Evolutionary conservation across 2,329 filamentous ascomycete species (phyloP).

Genomic region (Aspergillus flavus): DNA sequence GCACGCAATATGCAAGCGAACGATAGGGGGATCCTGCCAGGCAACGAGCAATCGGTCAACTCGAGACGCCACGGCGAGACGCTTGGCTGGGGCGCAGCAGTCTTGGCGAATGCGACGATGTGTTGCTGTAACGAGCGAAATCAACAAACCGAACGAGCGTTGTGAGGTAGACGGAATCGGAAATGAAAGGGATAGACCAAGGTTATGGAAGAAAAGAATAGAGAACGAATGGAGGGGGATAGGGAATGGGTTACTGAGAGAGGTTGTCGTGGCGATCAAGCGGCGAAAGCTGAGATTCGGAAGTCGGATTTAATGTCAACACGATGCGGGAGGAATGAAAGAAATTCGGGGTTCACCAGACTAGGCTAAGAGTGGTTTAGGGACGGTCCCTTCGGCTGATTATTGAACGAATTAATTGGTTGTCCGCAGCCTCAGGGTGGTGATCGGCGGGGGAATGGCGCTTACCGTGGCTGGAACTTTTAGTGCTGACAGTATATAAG

Average conservation of each 20-base stretch:
- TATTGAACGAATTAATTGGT: background rate
- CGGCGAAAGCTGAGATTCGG: background rate
- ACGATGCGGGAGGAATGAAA: background rate
- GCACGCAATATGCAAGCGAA: constrained; percentile 7
- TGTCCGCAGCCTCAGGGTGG: background rate
- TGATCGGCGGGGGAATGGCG: background rate
- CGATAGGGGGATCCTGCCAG: constrained; percentile 5
- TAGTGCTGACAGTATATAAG: background rate
- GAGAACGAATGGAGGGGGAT: background rate
- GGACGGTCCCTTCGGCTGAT: background rate
- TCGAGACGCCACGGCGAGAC: background rate
- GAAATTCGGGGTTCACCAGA: background rate
- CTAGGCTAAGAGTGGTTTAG: background rate
- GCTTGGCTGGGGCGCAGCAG: constrained; percentile 18
- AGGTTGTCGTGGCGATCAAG: constrained; percentile 1
- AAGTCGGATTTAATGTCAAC: background rate
- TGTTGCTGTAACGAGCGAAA: background rate
- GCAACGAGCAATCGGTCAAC: constrained; percentile 5
- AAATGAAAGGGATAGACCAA: too few relatives aligned
- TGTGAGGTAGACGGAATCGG: background rate
- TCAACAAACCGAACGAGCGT: constrained; percentile 3
- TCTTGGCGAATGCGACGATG: constrained; percentile 7
- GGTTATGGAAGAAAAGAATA: background rate
- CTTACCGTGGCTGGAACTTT: background rate
- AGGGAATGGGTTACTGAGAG: background rate